Evolutionary conservation across 352 stramenopile species (phyloP).

Genomic region (Phytophthora cryptogea): DNA sequence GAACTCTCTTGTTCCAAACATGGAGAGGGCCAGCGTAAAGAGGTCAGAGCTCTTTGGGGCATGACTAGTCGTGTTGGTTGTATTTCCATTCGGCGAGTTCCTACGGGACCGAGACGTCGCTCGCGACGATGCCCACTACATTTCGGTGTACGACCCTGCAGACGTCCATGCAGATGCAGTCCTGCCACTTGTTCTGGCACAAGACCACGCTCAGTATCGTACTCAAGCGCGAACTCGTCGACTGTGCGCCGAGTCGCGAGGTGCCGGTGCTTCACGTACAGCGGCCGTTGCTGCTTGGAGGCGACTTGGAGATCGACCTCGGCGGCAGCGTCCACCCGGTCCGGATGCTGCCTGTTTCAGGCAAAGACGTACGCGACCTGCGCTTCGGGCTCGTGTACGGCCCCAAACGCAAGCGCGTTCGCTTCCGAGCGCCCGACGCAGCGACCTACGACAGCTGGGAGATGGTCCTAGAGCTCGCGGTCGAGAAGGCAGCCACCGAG

Average conservation of each 20-base stretch:
- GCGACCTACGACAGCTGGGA: conserved; percentile 39
- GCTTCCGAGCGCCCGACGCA: conserved; percentile 27
- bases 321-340: conserved; percentile 24
- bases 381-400: conserved; percentile 39
- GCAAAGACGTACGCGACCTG: conserved; percentile 34
- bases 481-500: conserved; percentile 35
- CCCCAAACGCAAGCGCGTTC: conserved; percentile 35
- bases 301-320: conserved; percentile 37
- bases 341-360: conserved; percentile 37
- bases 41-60: conserved; percentile 11
- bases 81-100: conserved; percentile 17
- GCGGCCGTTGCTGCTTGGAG: conserved; percentile 19
- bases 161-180: conserved; percentile 40
- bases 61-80: conserved; percentile 19
- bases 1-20: conserved; percentile 11
- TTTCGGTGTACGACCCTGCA: conserved; percentile 33
- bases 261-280: conserved; percentile 31
- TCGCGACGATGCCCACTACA: conserved; percentile 21
- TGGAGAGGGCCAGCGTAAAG: conserved; percentile 18
- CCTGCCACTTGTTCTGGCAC: conserved; percentile 36
- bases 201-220: conserved; percentile 35
- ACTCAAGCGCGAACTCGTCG: conserved; percentile 27
- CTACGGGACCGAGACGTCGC: conserved; percentile 1
- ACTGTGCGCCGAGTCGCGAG: conserved; percentile 32
- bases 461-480: conserved; percentile 29